A percentile compares a stretch with the other conserved stretches of the same genome.
phyloP scores from a whole-genome alignment of 2,329 filamentous ascomycete species.

The Talaromyces pinophilus region DNA sequence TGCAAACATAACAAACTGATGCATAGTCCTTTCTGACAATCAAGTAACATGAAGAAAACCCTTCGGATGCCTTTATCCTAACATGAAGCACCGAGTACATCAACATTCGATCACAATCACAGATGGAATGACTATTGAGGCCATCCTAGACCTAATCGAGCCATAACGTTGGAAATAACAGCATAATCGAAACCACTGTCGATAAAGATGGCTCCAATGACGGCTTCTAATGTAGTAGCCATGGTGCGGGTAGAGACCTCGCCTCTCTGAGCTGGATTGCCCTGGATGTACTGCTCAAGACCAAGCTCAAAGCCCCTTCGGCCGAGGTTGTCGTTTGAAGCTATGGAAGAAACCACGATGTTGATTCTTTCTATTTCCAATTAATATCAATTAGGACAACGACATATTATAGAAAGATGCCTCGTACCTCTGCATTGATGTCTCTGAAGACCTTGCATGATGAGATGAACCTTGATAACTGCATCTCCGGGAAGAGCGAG shows the following conservation, averaged over 20 bases:
- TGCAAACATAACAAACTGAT: neutral
- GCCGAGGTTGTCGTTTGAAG: neutral
- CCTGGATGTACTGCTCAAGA: neutral
- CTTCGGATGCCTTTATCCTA: neutral
- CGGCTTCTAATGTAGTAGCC: neutral
- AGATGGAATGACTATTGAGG: neutral
- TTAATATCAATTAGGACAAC: neutral
- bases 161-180: neutral
- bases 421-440: neutral
- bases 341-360: neutral
- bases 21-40: neutral
- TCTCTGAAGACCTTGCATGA: conserved; percentile 2
- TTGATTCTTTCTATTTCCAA: neutral
- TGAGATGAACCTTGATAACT: neutral
- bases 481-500: neutral
- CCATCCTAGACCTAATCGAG: neutral
- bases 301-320: neutral
- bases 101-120: neutral
- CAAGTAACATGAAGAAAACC: neutral
- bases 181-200: neutral
- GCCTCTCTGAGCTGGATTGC: neutral
- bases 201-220: neutral
- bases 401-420: neutral
- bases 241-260: neutral
- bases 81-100: neutral